Conservation (phyloP, 148 eudicot species). For the Suaeda aralocaspica region DNA sequence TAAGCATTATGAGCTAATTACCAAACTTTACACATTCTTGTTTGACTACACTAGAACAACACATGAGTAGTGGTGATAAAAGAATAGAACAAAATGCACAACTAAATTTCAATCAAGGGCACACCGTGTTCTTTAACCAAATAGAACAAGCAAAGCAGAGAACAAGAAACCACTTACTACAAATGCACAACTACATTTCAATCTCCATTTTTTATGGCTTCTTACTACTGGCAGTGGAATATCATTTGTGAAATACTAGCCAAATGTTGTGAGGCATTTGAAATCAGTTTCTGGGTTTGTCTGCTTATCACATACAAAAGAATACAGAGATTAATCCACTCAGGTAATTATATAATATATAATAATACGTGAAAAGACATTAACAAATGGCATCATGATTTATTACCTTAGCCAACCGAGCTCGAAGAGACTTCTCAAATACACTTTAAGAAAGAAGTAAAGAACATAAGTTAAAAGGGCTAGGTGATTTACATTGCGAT, state of each 20-base stretch:
- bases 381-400: constrained; percentile 9
- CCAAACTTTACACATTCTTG: no score
- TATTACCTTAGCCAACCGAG: constrained; percentile 64
- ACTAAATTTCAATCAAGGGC: no score
- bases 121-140: not conserved
- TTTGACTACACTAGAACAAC: no score
- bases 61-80: no score
- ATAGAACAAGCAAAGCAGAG: not conserved
- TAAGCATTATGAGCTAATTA: not conserved
- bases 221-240: constrained; percentile 69
- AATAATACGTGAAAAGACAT: not conserved
- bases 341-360: not conserved
- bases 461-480: constrained; percentile 11
- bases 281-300: constrained; percentile 82
- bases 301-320: constrained; percentile 27
- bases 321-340: constrained; percentile 3
- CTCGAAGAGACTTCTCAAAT: constrained; percentile 88
- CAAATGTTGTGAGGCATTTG: constrained; percentile 57
- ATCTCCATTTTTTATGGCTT: not conserved
- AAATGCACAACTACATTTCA: constrained; percentile 12
- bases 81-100: no score
- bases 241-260: constrained; percentile 68
- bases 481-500: not conserved
- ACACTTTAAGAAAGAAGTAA: constrained; percentile 64
- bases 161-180: constrained; percentile 52